phyloP scores from a whole-genome alignment of 345 rosid species.

The Cardamine resedifolia region DNA sequence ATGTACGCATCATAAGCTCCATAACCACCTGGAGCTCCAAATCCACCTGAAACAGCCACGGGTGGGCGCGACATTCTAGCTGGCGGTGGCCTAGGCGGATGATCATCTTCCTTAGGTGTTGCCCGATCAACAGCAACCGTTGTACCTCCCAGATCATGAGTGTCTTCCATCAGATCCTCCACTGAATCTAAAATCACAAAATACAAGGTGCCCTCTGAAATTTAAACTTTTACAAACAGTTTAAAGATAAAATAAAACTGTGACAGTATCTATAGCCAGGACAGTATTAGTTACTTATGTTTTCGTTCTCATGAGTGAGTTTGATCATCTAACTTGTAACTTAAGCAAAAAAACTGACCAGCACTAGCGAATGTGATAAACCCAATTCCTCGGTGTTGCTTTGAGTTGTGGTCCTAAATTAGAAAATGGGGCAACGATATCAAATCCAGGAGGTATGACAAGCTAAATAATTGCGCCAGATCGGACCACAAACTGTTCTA shows the following conservation, averaged over 20 bases:
- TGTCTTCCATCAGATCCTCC: slow-evolving; percentile 82
- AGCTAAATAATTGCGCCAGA: slow-evolving; percentile 2
- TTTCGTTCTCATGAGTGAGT: neutral
- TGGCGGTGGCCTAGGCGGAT: slow-evolving; percentile 51
- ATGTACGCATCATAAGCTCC: slow-evolving; percentile 99
- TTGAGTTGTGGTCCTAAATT: slow-evolving; percentile 78
- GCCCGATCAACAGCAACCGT: slow-evolving; percentile 94
- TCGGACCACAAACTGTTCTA: slow-evolving; percentile 6
- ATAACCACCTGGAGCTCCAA: slow-evolving; percentile 71
- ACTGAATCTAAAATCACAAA: slow-evolving; percentile 63
- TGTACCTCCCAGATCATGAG: slow-evolving; percentile 93
- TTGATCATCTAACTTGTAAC: no score
- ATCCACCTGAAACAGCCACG: slow-evolving; percentile 56
- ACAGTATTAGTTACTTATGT: neutral
- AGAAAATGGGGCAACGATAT: slow-evolving; percentile 13
- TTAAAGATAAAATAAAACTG: neutral
- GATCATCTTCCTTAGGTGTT: slow-evolving; percentile 96
- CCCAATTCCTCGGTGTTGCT: slow-evolving; percentile 93
- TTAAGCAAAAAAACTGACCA: slow-evolving; percentile 65
- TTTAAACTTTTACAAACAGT: neutral
- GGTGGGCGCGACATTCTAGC: slow-evolving; percentile 52
- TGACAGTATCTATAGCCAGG: neutral
- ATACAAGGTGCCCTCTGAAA: neutral
- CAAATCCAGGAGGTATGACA: neutral
- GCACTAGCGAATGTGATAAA: slow-evolving; percentile 83